phyloP scores from a whole-genome alignment of 225 moss, liverwort and hornwort genomes.

The Physcomitrellopsis africana region DNA sequence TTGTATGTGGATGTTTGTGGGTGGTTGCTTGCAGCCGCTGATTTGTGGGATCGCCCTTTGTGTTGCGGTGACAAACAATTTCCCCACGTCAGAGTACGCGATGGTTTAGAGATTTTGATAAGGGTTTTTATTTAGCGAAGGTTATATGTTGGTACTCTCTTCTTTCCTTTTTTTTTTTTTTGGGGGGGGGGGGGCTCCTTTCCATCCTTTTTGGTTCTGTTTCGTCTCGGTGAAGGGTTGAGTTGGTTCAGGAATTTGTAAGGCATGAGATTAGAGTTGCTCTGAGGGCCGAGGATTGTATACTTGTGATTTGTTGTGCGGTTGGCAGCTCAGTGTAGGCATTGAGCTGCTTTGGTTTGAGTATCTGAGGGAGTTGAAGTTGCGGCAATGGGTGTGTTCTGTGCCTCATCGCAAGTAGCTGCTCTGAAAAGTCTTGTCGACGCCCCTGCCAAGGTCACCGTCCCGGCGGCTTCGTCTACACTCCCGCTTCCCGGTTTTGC shows the following conservation, averaged over 20 bases:
- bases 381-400: slow-evolving; percentile 55
- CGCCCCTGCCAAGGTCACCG: slow-evolving; percentile 13
- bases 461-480: slow-evolving; percentile 5
- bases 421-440: slow-evolving; percentile 8
- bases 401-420: slow-evolving; percentile 39
- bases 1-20: neutral
- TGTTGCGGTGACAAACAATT: neutral
- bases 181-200: neutral
- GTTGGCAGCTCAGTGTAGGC: neutral
- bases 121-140: neutral
- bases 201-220: no score
- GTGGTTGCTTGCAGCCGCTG: neutral
- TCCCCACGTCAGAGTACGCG: neutral
- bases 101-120: neutral
- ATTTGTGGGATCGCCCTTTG: neutral
- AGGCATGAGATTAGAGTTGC: neutral
- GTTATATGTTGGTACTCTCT: neutral
- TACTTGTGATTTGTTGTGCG: neutral
- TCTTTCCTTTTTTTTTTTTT: neutral
- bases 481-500: neutral
- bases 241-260: neutral
- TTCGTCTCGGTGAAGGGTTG: neutral
- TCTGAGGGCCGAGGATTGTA: neutral
- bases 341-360: neutral
- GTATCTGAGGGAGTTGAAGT: neutral